Conservation (phyloP, 805 yeast genomes). For the Tetrapisispora phaffii region DNA sequence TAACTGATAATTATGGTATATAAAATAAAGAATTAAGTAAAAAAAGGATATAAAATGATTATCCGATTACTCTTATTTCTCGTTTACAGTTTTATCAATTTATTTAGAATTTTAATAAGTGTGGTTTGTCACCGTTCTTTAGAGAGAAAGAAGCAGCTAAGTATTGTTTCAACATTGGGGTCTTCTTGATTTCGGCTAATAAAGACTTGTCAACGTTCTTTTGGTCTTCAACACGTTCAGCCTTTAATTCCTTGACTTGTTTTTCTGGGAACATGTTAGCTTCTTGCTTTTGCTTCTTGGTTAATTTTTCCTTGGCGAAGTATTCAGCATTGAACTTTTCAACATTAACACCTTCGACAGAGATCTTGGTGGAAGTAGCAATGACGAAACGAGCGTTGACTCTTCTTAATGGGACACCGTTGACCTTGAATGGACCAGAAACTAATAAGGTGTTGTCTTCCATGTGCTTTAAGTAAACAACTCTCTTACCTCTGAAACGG, state of each 20-base stretch:
- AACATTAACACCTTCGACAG: slow-evolving; percentile 70
- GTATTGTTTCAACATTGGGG: slow-evolving; percentile 95
- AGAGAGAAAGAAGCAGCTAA: slow-evolving; percentile 91
- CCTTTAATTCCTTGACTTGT: slow-evolving; percentile 75
- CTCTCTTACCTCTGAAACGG: slow-evolving; percentile 99
- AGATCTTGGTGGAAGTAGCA: slow-evolving; percentile 92
- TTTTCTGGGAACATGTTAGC: slow-evolving; percentile 82
- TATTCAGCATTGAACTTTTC: slow-evolving; percentile 87
- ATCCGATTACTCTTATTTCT: not conserved
- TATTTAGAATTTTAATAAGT: slow-evolving; percentile 82
- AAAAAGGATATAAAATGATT: not conserved
- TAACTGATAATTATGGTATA: not conserved
- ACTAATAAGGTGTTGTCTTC: slow-evolving; percentile 97
- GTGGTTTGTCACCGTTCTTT: slow-evolving; percentile 98
- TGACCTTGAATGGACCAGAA: slow-evolving; percentile 98
- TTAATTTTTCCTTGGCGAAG: slow-evolving; percentile 90
- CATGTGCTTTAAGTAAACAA: slow-evolving; percentile 90
- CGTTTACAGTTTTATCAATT: not conserved
- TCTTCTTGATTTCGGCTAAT: slow-evolving; percentile 89
- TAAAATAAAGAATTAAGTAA: not conserved
- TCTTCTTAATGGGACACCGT: slow-evolving; percentile 99
- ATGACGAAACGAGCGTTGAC: slow-evolving; percentile 97
- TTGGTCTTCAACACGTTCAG: slow-evolving; percentile 95
- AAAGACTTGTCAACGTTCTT: slow-evolving; percentile 88
- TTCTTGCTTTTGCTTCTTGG: slow-evolving; percentile 78